Base-by-base conservation (phyloP, 805 yeast species). In the Candida sanyiensis region DNA sequence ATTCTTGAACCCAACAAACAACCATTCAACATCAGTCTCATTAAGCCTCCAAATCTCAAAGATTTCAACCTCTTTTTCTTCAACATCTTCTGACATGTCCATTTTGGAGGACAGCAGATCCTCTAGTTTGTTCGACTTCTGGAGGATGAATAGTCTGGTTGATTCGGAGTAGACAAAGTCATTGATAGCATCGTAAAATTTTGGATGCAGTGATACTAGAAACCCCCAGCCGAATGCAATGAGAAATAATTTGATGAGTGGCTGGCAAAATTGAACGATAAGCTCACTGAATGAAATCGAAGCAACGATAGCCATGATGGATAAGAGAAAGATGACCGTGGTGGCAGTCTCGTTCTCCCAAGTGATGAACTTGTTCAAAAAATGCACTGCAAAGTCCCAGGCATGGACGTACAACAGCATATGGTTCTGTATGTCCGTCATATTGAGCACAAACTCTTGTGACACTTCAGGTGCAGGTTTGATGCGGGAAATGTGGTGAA, bases 391-490 rank as follows among this genome's bases (percentile, higher is more conserved):
- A 17, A 68, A 67, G 59, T 87, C 90, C 69, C 79, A 86, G 0
- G 67, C 60, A 10, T 63, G 57, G 8, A 82, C 78, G 56, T 80
- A 85, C 11, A 78, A 52, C 22, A 79, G 54, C 85, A 83, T 80
- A 52, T 78, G 81, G 55, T 87, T 87, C 54, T 87, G 96, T 42
- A 86, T 64, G 62, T 87, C 96, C 1, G 94, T 84, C 50, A 84
- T 64, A 55, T 87, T 87, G 40, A 86, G 55, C 16, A 81, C 59
- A 54, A 86, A 87, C 55, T 87, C 95, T 39, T 83, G 67, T 23
- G 89, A 79, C 35, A 83, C 67, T 57, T 86, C 87, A 5, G 89
- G 83, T 7, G 80, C 83, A 0, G 94, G 93, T 44, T 73, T 75
- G 3, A 39, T 39, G 2, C 28, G 28, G 4, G 17, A 16, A 31